Percentiles rank a stretch among this genome's conserved stretches.
phyloP scores from a whole-genome alignment of 176 grass and related monocot genomes.

The Phoenix roebelenii region DNA sequence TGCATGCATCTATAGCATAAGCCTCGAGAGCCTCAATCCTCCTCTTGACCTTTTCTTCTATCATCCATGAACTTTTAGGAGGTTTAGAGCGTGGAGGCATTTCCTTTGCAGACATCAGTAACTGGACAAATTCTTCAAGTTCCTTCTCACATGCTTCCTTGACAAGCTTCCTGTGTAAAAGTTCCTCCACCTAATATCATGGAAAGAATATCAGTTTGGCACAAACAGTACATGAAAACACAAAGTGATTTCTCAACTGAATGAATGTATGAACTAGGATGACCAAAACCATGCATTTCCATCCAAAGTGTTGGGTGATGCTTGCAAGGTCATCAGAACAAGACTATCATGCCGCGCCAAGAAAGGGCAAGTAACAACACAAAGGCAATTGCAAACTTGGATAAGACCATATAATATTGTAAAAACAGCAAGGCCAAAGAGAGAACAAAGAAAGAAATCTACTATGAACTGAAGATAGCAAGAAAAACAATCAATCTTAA shows the following conservation, averaged over 20 bases:
- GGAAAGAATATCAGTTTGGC: conserved; percentile 28
- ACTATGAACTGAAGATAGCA: too few species aligned
- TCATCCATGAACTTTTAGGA: conserved; percentile 65
- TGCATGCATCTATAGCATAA: conserved; percentile 61
- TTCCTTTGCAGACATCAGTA: conserved; percentile 64
- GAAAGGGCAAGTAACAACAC: too few species aligned
- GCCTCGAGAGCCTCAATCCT: conserved; percentile 65
- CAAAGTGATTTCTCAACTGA: background rate
- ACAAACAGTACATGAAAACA: too few species aligned
- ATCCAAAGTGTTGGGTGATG: too few species aligned
- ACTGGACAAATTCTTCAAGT: conserved; percentile 71
- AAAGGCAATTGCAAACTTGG: too few species aligned
- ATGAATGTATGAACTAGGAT: conserved; percentile 3
- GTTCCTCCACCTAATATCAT: conserved; percentile 89
- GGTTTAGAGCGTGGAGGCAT: conserved; percentile 61
- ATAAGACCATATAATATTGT: too few species aligned
- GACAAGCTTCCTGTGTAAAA: conserved; percentile 59
- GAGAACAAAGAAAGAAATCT: too few species aligned
- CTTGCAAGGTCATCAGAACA: too few species aligned
- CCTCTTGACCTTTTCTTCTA: conserved; percentile 60
- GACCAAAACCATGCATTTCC: too few species aligned
- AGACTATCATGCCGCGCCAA: too few species aligned
- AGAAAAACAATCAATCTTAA: too few species aligned
- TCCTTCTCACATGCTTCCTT: conserved; percentile 76
- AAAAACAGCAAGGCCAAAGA: too few species aligned